These are phyloP conservation scores for Przewalskia tangutica DNA, from an alignment of 257 asterid genomes.

Conservation along the genomic window DNA sequence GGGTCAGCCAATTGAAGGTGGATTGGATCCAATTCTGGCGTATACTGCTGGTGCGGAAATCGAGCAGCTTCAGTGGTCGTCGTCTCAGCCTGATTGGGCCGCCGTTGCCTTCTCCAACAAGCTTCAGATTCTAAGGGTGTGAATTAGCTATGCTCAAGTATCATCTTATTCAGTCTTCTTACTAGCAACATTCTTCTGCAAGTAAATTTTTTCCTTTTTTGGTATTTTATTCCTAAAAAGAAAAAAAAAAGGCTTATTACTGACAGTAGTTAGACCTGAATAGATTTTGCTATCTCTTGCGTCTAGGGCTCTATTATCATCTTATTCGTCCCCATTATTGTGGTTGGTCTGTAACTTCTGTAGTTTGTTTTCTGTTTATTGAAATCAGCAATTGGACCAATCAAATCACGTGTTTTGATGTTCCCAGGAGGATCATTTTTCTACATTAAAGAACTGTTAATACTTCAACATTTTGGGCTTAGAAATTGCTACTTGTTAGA, in stretches of 20 bases:
- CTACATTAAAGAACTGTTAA: neutral
- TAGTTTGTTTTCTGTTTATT: neutral
- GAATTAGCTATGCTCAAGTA: conserved; percentile 10
- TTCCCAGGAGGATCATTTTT: neutral
- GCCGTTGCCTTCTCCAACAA: conserved; percentile 93
- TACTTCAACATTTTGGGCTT: neutral
- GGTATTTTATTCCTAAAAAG: neutral
- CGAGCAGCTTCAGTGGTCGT: conserved; percentile 98
- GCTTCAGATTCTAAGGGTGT: conserved; percentile 97
- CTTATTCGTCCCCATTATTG: neutral
- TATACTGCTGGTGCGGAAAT: conserved; percentile 94
- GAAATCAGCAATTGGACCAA: neutral
- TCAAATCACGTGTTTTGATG: neutral
- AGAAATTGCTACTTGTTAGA: neutral
- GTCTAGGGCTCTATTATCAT: neutral
- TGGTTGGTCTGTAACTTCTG: neutral
- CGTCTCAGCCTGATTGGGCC: conserved; percentile 97
- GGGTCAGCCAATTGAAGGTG: conserved; percentile 94
- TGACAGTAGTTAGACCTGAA: conserved; percentile 1
- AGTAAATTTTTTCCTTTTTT: neutral
- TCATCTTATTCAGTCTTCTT: neutral
- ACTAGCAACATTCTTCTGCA: neutral
- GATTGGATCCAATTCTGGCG: conserved; percentile 88
- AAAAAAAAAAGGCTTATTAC: neutral
- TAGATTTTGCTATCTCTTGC: neutral